Percentiles rank a stretch among this genome's conserved stretches.
Evolutionary conservation across 441 rosid species (phyloP).

Genomic region (Rhodomyrtus psidioides): DNA sequence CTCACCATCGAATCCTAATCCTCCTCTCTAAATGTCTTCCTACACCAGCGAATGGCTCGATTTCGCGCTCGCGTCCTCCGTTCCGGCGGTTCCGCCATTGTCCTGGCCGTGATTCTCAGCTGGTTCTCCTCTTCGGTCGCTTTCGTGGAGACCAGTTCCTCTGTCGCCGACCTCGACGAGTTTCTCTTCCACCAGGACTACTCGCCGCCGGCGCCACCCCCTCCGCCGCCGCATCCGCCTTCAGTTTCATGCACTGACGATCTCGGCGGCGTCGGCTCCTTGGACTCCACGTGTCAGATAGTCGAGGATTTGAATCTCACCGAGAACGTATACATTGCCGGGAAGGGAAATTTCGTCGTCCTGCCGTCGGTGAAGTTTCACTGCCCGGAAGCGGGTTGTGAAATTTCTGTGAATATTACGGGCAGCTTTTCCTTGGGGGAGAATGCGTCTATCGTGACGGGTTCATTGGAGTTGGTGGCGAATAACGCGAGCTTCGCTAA

Average conservation of each 20-base stretch:
- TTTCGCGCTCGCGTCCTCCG: background rate
- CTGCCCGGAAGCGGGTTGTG: constrained; percentile 61
- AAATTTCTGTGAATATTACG: constrained; percentile 53
- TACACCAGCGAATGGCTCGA: constrained; percentile 4
- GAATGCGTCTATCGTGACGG: constrained; percentile 53
- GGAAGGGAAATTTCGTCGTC: constrained; percentile 70
- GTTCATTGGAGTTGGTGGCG: constrained; percentile 64
- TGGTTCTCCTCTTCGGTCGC: constrained; percentile 3
- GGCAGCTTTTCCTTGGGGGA: constrained; percentile 70
- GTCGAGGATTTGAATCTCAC: constrained; percentile 79
- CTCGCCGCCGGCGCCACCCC: constrained; percentile 94
- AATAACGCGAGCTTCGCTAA: constrained; percentile 51
- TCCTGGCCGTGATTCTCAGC: constrained; percentile 28
- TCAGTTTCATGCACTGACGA: constrained; percentile 83
- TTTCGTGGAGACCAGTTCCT: constrained; percentile 21
- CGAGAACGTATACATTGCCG: constrained; percentile 67
- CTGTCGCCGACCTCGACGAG: constrained; percentile 36
- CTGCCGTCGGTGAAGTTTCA: constrained; percentile 64
- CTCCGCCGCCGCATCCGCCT: constrained; percentile 90
- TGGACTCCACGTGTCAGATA: constrained; percentile 83
- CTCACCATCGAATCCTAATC: background rate
- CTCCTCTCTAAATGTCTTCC: background rate
- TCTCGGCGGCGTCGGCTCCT: constrained; percentile 77
- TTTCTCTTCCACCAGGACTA: constrained; percentile 72
- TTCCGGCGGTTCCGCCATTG: constrained; percentile 16